Evolutionary conservation across 768 basidiomycete genomes (phyloP).

Genomic region (Kwoniella pini): DNA sequence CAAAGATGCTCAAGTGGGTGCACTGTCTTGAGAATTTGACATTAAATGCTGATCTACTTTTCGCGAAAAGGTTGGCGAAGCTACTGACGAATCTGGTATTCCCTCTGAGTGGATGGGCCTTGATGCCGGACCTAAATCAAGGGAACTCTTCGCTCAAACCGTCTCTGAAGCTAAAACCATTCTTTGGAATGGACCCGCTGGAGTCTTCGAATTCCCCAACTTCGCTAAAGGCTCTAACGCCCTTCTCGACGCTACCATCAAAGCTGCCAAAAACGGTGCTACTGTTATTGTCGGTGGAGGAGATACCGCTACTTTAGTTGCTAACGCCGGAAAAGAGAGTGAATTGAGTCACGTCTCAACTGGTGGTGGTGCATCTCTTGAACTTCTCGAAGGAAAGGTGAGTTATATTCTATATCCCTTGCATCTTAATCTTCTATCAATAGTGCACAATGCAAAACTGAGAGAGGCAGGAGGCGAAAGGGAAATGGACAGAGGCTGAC

Average conservation of each 20-base stretch:
- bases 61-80: constrained; percentile 65
- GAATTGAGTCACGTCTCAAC: constrained; percentile 95
- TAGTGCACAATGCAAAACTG: too few relatives aligned
- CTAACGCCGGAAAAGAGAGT: constrained; percentile 78
- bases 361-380: constrained; percentile 71
- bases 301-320: constrained; percentile 77
- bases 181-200: constrained; percentile 91
- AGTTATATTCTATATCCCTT: constrained; percentile 4
- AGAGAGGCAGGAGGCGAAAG: neutral
- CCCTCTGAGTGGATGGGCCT: constrained; percentile 94
- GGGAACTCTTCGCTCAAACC: constrained; percentile 72
- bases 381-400: constrained; percentile 97
- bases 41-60: neutral
- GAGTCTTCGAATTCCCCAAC: constrained; percentile 94
- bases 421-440: too few relatives aligned
- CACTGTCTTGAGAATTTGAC: neutral
- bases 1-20: constrained; percentile 76
- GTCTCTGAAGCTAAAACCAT: constrained; percentile 91
- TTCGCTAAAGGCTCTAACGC: constrained; percentile 83
- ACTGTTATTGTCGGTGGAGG: constrained; percentile 90
- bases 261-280: constrained; percentile 80
- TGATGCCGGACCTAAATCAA: constrained; percentile 83
- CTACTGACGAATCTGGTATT: constrained; percentile 82
- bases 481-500: neutral
- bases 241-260: constrained; percentile 79